Percentiles rank a stretch among this genome's conserved stretches.
These are phyloP conservation scores for Penicillium italicum DNA, from an alignment of 2,329 filamentous ascomycete genomes.

Conservation along the genomic window DNA sequence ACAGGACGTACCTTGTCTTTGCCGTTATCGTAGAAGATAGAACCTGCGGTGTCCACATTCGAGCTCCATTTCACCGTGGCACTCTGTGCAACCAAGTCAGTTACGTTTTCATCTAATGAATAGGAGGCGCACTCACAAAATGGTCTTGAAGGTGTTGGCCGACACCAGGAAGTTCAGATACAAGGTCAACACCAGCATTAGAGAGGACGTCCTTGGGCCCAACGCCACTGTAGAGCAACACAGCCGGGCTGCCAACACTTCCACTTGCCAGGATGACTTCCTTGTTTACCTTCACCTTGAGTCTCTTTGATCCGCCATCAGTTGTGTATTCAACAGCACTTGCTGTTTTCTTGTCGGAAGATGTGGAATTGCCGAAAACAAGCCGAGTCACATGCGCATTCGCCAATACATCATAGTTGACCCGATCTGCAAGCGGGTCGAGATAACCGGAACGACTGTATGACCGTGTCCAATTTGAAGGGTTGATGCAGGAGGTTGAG, in stretches of 20 bases:
- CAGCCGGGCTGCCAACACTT: conserved; percentile 54
- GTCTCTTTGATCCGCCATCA: conserved; percentile 27
- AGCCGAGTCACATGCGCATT: conserved; percentile 33
- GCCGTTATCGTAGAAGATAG: conserved; percentile 27
- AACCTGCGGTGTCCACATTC: conserved; percentile 29
- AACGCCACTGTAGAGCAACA: conserved; percentile 60
- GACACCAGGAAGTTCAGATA: conserved; percentile 47
- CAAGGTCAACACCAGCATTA: conserved; percentile 43
- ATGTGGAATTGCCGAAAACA: conserved; percentile 28
- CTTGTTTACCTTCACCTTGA: conserved; percentile 26
- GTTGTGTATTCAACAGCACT: conserved; percentile 32
- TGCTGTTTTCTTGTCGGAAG: conserved; percentile 27
- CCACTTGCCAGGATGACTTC: conserved; percentile 46
- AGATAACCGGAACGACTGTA: conserved; percentile 37
- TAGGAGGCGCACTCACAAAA: conserved; percentile 21
- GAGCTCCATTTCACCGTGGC: conserved; percentile 30
- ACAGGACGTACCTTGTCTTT: conserved; percentile 23
- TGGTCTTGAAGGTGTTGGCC: conserved; percentile 54
- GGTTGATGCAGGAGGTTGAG: conserved; percentile 36
- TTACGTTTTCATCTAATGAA: neutral
- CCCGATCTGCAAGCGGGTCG: conserved; percentile 30
- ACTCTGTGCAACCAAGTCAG: conserved; percentile 23
- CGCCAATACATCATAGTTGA: conserved; percentile 34
- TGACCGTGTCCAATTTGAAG: conserved; percentile 35
- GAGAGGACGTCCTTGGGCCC: conserved; percentile 50